These are phyloP conservation scores for Asterochloris sp. DNA, from an alignment of 139 green algal species.

Conservation along the genomic window DNA sequence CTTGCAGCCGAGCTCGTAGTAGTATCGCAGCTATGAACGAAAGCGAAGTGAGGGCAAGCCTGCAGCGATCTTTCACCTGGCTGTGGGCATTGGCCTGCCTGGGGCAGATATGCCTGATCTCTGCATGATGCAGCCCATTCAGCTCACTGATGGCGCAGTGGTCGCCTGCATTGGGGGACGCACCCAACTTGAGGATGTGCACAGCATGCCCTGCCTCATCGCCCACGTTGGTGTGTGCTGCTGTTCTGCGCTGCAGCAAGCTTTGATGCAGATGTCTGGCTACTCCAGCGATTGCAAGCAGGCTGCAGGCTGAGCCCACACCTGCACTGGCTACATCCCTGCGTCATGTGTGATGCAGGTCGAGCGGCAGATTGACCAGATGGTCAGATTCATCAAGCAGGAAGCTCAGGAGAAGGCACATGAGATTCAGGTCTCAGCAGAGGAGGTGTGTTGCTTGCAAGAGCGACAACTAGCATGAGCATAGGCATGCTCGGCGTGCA, in stretches of 20 bases:
- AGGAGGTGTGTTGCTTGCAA: conserved; percentile 72
- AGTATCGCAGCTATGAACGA: too few species aligned
- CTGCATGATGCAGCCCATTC: too few species aligned
- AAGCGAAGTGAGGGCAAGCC: too few species aligned
- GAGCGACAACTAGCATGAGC: too few species aligned
- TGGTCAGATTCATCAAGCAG: conserved; percentile 98
- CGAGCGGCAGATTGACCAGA: conserved; percentile 87
- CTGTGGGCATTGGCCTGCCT: too few species aligned
- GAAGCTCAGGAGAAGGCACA: conserved; percentile 98
- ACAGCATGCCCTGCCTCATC: not conserved
- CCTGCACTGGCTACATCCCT: not conserved
- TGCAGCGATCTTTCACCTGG: too few species aligned
- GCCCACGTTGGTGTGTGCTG: not conserved
- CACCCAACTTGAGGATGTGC: too few species aligned
- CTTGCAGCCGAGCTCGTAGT: too few species aligned
- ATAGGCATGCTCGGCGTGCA: too few species aligned
- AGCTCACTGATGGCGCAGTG: too few species aligned
- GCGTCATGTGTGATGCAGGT: conserved; percentile 48
- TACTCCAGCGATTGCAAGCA: not conserved
- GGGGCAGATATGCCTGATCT: too few species aligned
- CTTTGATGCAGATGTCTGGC: not conserved
- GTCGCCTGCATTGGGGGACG: too few species aligned
- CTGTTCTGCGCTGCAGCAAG: not conserved
- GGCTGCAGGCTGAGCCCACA: not conserved
- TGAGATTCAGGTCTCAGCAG: conserved; percentile 91